Base-by-base conservation (phyloP, 768 basidiomycete genomes). In the Boletus edulis region DNA sequence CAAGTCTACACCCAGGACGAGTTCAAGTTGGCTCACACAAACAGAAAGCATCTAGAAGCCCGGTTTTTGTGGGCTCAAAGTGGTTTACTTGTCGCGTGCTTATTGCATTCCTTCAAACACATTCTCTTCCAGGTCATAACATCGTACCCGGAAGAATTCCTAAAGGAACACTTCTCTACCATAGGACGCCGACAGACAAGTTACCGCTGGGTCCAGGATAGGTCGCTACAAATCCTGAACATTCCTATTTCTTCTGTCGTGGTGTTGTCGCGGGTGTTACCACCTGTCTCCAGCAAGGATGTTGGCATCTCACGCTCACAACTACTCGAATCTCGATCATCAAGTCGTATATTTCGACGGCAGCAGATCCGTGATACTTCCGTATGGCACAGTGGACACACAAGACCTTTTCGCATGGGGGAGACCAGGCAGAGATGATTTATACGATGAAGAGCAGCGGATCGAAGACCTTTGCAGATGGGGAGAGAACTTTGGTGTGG, bases 301-400 rank as follows among this genome's bases (percentile, higher is more conserved):
- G 63, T 12, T 60, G 63, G 63, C 51, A 52, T 12, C 31, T 66
- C 17, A 59, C 60, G 4, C 49, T 64, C 2, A 58, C 43, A 8
- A 39, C 60, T 8, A 66, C n/a, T n/a, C n/a, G n/a, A n/a, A n/a
- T n/a, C 59, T 29, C 60, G 67, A 17, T 63, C 77, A 2, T 61
- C 82, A 75, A 39, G 63, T 82, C 4, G 52, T 82, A 9, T 81
- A 82, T 56, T 82, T 82, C 40, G 81, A 83, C 48, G 80, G 81
- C 0, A 77, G 66, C 42, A 79, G 80, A 50, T 79, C 76, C 0
- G 74, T 71, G 1, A 81, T 79, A 51, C 65, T 78, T 65, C 18
- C 46, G 18, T 62, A 62, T 1, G 80, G 80, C 0, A 47, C 76
- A 5, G 54, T 81, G 70, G 77, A 81, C 49, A 72, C 67, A 12